Evolutionary conservation across 345 rosid species (phyloP).

Genomic region (Noccaea bulbosa): DNA sequence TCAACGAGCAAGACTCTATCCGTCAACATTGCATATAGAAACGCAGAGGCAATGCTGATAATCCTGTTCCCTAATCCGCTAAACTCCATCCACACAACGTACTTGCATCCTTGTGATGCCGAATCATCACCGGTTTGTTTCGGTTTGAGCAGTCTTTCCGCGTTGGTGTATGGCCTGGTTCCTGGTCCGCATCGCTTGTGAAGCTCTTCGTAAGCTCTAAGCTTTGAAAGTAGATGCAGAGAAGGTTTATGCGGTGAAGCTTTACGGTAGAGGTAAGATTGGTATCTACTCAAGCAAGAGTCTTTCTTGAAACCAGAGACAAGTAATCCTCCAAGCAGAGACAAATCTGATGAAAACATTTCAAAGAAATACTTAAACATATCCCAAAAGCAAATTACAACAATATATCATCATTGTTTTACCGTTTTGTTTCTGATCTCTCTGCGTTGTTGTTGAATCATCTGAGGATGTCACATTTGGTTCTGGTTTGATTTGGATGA

Average conservation of each 20-base stretch:
- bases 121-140: conserved; percentile 16
- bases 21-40: conserved; percentile 71
- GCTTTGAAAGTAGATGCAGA: conserved; percentile 60
- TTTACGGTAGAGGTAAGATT: conserved; percentile 55
- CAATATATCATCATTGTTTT: not conserved
- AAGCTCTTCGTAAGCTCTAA: conserved; percentile 62
- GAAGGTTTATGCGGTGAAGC: conserved; percentile 59
- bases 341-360: conserved; percentile 37
- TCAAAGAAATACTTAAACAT: not conserved
- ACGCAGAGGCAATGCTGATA: conserved; percentile 59
- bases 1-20: conserved; percentile 66
- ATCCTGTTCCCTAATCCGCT: conserved; percentile 82
- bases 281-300: conserved; percentile 61
- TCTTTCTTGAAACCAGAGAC: conserved; percentile 56
- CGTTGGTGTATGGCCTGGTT: conserved; percentile 48
- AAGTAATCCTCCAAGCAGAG: conserved; percentile 61
- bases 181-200: conserved; percentile 67
- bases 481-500: conserved; percentile 39
- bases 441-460: conserved; percentile 33
- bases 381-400: not conserved
- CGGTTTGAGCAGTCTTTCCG: conserved; percentile 44
- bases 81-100: conserved; percentile 64
- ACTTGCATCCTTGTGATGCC: conserved; percentile 57
- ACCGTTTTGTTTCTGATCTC: conserved; percentile 31
- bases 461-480: conserved; percentile 36